Conservation (phyloP, 148 eudicot genomes). For the Rhododendron griersonianum region DNA sequence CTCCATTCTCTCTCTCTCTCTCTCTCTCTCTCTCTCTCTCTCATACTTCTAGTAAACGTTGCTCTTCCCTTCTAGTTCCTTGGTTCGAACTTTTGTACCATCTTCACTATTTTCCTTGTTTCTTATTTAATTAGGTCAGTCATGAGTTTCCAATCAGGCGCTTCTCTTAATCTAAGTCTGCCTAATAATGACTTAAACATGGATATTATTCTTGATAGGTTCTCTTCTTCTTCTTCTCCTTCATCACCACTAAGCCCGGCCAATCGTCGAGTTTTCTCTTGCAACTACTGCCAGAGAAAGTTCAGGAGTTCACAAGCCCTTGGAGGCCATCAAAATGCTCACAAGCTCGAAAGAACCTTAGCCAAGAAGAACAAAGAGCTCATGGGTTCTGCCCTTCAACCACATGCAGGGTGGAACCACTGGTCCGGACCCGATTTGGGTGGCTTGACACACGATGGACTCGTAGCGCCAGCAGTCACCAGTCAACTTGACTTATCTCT, state of each 20-base stretch:
- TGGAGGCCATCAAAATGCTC: conserved; percentile 89
- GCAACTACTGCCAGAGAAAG: conserved; percentile 66
- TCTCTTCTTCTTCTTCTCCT: conserved; percentile 29
- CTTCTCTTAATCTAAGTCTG: conserved; percentile 25
- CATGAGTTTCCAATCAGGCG: conserved; percentile 46
- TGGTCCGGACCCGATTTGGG: conserved; percentile 7
- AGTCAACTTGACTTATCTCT: conserved; percentile 53
- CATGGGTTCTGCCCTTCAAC: conserved; percentile 15
- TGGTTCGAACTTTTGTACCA: background rate
- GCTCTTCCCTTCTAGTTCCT: background rate
- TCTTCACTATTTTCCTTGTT: background rate
- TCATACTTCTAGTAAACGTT: no score
- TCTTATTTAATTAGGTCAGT: background rate
- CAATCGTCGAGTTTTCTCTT: conserved; percentile 50
- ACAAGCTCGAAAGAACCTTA: conserved; percentile 68
- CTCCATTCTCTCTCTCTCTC: background rate
- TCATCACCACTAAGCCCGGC: conserved; percentile 27
- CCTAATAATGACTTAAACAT: conserved; percentile 29
- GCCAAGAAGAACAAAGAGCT: conserved; percentile 58
- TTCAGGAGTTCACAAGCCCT: conserved; percentile 75
- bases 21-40: background rate
- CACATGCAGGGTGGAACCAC: conserved; percentile 9
- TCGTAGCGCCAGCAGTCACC: conserved; percentile 12
- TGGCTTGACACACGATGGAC: background rate
- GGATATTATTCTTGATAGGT: conserved; percentile 36